phyloP scores from a whole-genome alignment of 23 red algal species.

The Gracilaria caudata region DNA sequence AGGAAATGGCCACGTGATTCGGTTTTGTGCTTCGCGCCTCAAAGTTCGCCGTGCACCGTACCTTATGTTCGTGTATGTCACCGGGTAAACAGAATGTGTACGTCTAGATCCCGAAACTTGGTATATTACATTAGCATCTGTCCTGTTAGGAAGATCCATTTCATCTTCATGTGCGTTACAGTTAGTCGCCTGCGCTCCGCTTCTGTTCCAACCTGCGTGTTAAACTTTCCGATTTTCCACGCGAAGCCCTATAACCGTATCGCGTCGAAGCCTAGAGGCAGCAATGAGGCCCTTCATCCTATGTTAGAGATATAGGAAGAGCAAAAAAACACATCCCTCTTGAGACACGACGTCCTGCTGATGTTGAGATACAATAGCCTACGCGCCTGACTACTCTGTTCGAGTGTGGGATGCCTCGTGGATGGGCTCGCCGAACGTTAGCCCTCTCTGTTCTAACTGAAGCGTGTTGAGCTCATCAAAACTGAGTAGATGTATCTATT shows the following conservation, averaged over 20 bases:
- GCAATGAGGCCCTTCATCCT: too few species aligned
- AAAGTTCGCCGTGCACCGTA: neutral
- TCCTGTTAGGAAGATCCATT: neutral
- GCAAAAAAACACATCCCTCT: too few species aligned
- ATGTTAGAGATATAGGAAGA: too few species aligned
- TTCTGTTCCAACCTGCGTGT: neutral
- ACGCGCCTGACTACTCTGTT: too few species aligned
- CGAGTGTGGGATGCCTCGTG: neutral
- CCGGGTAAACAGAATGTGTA: neutral
- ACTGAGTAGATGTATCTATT: too few species aligned
- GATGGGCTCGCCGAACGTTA: neutral
- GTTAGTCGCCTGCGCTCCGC: neutral
- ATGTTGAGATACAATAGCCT: too few species aligned
- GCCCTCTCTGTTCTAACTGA: neutral
- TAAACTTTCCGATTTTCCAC: neutral
- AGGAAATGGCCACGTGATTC: neutral
- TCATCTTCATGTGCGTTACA: neutral
- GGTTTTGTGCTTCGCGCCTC: neutral
- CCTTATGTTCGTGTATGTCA: neutral
- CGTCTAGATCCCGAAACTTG: neutral
- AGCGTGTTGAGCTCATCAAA: neutral
- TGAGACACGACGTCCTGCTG: too few species aligned
- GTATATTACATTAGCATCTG: neutral
- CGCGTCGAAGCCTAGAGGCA: too few species aligned
- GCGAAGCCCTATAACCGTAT: too few species aligned